phyloP scores from a whole-genome alignment of 1,284 basidiomycete genomes.

The Trichosporon sp. region DNA sequence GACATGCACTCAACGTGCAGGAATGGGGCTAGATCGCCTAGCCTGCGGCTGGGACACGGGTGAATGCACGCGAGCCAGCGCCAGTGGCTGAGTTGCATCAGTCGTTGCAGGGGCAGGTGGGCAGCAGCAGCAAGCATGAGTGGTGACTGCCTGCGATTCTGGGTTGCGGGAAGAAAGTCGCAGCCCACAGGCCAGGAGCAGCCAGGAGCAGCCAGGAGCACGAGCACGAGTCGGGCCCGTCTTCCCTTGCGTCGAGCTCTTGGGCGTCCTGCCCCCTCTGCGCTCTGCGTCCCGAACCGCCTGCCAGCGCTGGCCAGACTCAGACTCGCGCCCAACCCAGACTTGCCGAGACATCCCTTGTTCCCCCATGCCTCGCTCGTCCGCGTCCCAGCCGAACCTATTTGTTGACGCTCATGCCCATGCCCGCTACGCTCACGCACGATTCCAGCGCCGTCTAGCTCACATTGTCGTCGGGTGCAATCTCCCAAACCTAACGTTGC shows the following conservation, averaged over 20 bases:
- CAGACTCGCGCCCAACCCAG: neutral
- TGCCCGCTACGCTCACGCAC: too few species aligned
- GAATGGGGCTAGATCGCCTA: neutral
- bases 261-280: neutral
- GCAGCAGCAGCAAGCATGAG: too few species aligned
- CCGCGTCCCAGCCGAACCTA: neutral
- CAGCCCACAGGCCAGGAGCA: too few species aligned
- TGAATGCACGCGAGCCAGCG: neutral
- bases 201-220: too few species aligned
- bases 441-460: neutral
- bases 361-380: too few species aligned
- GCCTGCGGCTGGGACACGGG: too few species aligned
- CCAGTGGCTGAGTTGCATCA: neutral
- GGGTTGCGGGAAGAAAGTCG: neutral
- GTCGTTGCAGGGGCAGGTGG: neutral
- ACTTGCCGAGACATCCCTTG: neutral
- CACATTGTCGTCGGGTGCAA: too few species aligned
- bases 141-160: neutral
- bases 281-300: too few species aligned
- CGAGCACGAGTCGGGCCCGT: too few species aligned
- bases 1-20: neutral
- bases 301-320: too few species aligned
- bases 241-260: neutral
- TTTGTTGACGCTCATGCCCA: neutral
- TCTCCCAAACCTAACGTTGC: too few species aligned